Base-by-base conservation (phyloP, 2,329 filamentous ascomycete genomes). In the Xylariaceae sp. region DNA sequence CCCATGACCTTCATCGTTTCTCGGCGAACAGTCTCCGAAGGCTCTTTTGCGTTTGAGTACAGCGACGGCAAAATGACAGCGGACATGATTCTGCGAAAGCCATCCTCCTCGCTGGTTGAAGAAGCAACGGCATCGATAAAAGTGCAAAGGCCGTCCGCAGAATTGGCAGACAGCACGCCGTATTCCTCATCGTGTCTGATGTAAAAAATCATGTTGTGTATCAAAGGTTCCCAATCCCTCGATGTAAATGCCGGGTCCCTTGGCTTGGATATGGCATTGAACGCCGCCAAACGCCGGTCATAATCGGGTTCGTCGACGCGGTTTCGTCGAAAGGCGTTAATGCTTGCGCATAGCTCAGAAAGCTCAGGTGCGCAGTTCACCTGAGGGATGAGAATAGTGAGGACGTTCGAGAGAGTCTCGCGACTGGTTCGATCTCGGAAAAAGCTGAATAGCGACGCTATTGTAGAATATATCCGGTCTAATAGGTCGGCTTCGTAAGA, bases 151-250 rank as follows among this genome's bases (percentile, higher is more conserved):
- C 84, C 83, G 65, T 91, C 87, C 0, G 91, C 88, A 5, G 94
- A 89, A 68, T 92, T 96, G 1, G 80, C 79, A 0, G 83, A 79
- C 11, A 96, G 75, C 47, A 96, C 88, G 45, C 89, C 88, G 60
- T 95, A 86, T 68, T 99, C 94, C 59, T 96, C 90, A 53, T 90
- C 86, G 60, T 92, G 84, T 61, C 85, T 86, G 60, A 96, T 86
- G 67, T 87, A 94, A 71, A 86, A 97, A 1, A 96, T 77, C 74
- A 95, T 81, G 67, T 97, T 99, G 72, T 91, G 88, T 8, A 97
- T 73, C 26, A 99, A 72, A 4, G 94, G 91, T 50, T 86, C 80
- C 92, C 94, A 99, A 70, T 96, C 88, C 55, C 80, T 80, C 1
- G 84, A 73, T 0, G 81, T 85, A 57, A 91, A 83, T 0, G 76